Evolutionary conservation across 108 stramenopile genomes (phyloP).

Genomic region (Nitzschia inconspicua): DNA sequence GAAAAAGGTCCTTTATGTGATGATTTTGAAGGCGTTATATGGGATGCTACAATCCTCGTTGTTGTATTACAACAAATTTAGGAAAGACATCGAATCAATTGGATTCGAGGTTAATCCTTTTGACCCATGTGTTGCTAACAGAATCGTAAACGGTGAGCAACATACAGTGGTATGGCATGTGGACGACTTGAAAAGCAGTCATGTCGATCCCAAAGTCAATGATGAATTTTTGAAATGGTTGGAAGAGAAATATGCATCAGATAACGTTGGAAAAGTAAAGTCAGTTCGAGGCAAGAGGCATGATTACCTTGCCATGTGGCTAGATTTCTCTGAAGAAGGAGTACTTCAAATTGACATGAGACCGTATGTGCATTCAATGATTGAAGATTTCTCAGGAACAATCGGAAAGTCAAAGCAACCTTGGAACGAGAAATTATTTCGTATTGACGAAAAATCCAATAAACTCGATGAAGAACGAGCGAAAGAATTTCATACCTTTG

Average conservation of each 20-base stretch:
- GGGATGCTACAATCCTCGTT: slow-evolving; percentile 13
- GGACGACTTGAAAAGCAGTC: slow-evolving; percentile 25
- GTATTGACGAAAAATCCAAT: too few species aligned
- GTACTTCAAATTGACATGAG: slow-evolving; percentile 15
- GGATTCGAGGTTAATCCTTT: slow-evolving; percentile 45
- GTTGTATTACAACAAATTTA: slow-evolving; percentile 12
- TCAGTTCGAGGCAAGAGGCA: slow-evolving; percentile 18
- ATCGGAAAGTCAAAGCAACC: too few species aligned
- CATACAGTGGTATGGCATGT: slow-evolving; percentile 26
- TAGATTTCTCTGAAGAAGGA: slow-evolving; percentile 12
- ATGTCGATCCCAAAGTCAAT: slow-evolving; percentile 6
- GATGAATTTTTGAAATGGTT: too few species aligned
- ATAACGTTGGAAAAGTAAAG: slow-evolving; percentile 14
- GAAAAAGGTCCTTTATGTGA: slow-evolving; percentile 16
- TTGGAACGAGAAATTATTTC: too few species aligned
- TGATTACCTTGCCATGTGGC: slow-evolving; percentile 41
- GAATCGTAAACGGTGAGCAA: slow-evolving; percentile 25
- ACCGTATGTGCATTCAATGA: slow-evolving; percentile 11
- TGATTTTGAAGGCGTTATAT: too few species aligned
- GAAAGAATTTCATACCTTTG: too few species aligned
- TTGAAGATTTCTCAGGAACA: slow-evolving; percentile 20
- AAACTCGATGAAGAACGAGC: too few species aligned
- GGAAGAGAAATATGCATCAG: too few species aligned
- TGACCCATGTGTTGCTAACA: slow-evolving; percentile 45
- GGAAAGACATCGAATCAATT: neutral